Percentiles rank a stretch among this genome's conserved stretches.
These are phyloP conservation scores for Nannizziopsis barbatae DNA, from an alignment of 2,329 filamentous ascomycete genomes.

Conservation along the genomic window DNA sequence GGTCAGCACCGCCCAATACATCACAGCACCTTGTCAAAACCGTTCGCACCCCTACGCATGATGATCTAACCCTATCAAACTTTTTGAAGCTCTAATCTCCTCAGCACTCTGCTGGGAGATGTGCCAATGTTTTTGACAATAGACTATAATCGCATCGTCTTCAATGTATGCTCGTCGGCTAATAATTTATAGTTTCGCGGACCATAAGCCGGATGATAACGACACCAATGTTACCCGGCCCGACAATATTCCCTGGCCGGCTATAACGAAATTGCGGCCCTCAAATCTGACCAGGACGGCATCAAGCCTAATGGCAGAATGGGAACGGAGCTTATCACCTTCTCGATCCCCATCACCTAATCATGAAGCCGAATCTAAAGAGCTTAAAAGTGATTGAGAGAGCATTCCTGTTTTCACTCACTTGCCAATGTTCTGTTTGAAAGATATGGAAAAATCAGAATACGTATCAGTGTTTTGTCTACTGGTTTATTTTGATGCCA, in stretches of 20 bases:
- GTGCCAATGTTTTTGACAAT: no score
- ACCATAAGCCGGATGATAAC: constrained; percentile 25
- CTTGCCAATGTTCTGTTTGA: no score
- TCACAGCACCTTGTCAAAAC: neutral
- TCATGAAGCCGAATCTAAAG: constrained; percentile 2
- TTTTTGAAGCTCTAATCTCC: no score
- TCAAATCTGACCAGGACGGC: constrained; percentile 71
- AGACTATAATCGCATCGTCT: no score
- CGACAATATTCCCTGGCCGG: constrained; percentile 50
- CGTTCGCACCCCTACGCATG: no score
- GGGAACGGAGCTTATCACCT: constrained; percentile 66
- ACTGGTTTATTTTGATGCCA: no score
- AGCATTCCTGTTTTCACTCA: neutral
- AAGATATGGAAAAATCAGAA: no score
- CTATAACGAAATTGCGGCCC: constrained; percentile 60
- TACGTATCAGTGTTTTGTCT: no score
- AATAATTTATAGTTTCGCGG: constrained; percentile 27
- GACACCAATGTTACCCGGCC: constrained; percentile 25
- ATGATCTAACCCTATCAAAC: neutral
- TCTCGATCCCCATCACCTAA: constrained; percentile 1
- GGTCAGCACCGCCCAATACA: constrained; percentile 32
- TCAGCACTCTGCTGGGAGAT: no score
- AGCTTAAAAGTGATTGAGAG: constrained; percentile 4
- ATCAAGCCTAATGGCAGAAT: constrained; percentile 78
- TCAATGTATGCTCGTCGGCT: neutral